Evolutionary conservation across 441 rosid genomes (phyloP).

Genomic region (Euphorbia corollata): DNA sequence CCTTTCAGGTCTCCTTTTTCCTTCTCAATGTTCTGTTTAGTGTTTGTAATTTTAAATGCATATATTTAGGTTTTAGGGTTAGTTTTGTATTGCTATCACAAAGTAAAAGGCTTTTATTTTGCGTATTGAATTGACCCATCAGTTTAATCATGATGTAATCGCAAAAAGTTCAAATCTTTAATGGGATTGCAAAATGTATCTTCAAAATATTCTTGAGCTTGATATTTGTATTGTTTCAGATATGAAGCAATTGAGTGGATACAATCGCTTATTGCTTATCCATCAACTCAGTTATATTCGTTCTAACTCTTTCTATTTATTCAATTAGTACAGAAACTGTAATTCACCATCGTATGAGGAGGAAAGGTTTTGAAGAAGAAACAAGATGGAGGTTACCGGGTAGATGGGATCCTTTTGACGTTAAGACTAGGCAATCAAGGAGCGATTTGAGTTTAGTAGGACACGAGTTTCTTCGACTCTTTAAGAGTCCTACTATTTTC

Average conservation of each 20-base stretch:
- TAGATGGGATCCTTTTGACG: constrained; percentile 16
- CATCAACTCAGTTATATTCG: neutral
- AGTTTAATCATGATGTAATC: neutral
- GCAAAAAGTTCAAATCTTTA: neutral
- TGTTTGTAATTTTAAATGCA: neutral
- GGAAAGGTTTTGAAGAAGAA: constrained; percentile 35
- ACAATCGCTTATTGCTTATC: neutral
- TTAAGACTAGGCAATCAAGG: constrained; percentile 20
- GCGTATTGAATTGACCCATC: neutral
- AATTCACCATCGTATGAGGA: constrained; percentile 41
- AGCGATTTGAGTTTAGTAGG: constrained; percentile 40
- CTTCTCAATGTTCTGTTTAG: neutral
- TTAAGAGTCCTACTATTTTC: constrained; percentile 76
- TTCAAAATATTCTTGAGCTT: neutral
- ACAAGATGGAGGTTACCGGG: constrained; percentile 23
- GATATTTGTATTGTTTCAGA: neutral
- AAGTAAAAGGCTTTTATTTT: neutral
- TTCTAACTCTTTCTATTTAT: neutral
- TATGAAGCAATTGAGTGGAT: neutral
- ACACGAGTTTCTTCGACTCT: constrained; percentile 50
- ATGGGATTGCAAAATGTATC: neutral
- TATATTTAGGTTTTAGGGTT: neutral
- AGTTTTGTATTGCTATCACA: too few species aligned
- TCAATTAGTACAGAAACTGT: constrained; percentile 35
- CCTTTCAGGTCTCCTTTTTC: constrained; percentile 41